A percentile compares a stretch with the other conserved stretches of the same genome.
Evolutionary conservation across 1,284 basidiomycete genomes (phyloP).

Genomic region (Mixia osmundae): DNA sequence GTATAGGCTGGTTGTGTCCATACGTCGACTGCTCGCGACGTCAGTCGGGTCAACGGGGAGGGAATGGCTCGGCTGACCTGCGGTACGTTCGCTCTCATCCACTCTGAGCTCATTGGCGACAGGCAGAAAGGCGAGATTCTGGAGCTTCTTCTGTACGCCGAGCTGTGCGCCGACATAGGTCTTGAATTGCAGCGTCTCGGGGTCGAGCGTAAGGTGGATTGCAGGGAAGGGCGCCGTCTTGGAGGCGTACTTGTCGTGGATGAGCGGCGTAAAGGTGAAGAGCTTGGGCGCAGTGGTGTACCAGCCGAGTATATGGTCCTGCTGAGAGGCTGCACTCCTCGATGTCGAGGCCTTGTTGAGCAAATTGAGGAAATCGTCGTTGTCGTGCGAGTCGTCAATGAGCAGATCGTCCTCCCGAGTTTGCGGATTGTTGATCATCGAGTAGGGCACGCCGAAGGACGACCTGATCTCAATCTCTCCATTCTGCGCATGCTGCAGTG

Average conservation of each 20-base stretch:
- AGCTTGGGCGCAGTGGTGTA: conserved; percentile 73
- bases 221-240: conserved; percentile 46
- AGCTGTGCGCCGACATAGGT: conserved; percentile 44
- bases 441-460: conserved; percentile 68
- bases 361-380: conserved; percentile 7
- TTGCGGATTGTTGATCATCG: too few relatives aligned
- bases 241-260: conserved; percentile 93
- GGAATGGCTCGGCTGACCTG: conserved; percentile 35
- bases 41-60: neutral
- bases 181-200: conserved; percentile 56
- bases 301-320: conserved; percentile 27
- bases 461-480: conserved; percentile 47
- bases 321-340: conserved; percentile 1
- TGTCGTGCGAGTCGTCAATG: conserved; percentile 5
- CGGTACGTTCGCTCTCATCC: conserved; percentile 56
- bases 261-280: conserved; percentile 87
- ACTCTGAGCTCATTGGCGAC: conserved; percentile 60
- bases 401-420: conserved; percentile 32
- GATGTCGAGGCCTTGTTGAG: conserved; percentile 6
- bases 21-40: conserved; percentile 38
- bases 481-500: conserved; percentile 23
- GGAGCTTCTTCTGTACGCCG: conserved; percentile 61
- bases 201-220: conserved; percentile 80
- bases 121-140: conserved; percentile 78
- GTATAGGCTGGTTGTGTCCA: conserved; percentile 27